Evolutionary conservation across 139 green algal genomes (phyloP).

Genomic region (Micromonas commoda): DNA sequence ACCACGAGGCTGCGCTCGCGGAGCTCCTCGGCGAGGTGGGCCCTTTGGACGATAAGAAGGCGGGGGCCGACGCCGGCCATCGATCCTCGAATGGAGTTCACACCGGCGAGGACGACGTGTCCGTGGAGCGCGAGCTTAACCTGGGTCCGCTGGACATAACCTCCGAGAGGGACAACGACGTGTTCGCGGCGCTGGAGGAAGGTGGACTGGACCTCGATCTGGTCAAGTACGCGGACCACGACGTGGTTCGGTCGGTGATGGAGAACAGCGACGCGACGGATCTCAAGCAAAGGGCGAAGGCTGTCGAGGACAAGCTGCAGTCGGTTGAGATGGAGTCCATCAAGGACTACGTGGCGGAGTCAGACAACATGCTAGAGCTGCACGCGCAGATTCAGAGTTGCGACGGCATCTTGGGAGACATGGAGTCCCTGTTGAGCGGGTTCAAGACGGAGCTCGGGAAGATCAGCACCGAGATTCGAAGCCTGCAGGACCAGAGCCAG

Average conservation of each 20-base stretch:
- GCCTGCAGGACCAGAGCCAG: constrained; percentile 57
- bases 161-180: too few relatives aligned
- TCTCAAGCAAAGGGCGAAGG: constrained; percentile 63
- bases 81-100: too few relatives aligned
- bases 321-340: constrained; percentile 85
- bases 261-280: constrained; percentile 41
- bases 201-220: not conserved
- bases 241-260: constrained; percentile 71
- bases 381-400: constrained; percentile 84
- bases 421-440: constrained; percentile 78
- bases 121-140: not conserved
- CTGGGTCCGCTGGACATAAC: not conserved
- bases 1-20: not conserved
- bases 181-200: not conserved
- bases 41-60: too few relatives aligned
- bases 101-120: not conserved
- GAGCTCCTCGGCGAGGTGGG: not conserved
- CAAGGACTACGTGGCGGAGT: constrained; percentile 88
- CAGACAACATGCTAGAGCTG: constrained; percentile 76
- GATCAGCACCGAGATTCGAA: constrained; percentile 48
- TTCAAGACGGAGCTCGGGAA: constrained; percentile 80
- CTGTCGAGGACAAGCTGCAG: constrained; percentile 75
- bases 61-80: too few relatives aligned
- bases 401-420: constrained; percentile 75
- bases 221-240: constrained; percentile 43